Evolutionary conservation across 163 green algal species (phyloP), one percentile per base, ranked within the genome.

Genomic region (Coccomyxa subellipsoidea): DNA sequence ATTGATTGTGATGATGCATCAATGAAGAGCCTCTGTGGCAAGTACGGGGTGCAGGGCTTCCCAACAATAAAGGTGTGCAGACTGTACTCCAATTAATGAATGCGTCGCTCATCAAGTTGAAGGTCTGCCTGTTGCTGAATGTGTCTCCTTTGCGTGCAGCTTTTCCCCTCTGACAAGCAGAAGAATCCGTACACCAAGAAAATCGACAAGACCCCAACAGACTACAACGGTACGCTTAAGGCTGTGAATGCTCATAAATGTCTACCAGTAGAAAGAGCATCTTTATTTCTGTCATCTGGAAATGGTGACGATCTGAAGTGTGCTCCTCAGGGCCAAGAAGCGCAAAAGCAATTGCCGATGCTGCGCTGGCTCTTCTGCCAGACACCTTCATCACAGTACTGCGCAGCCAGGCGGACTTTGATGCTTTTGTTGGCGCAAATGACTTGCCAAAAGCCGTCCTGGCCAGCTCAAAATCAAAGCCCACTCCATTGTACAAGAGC

Each of bases 41-140:
- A 66, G 70, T 83, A 87, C 37, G 36, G 35, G 8, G 76, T 91
- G 2, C 76, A 83, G 69, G 84, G 84, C 69, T 91, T 90, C 77
- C 88, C 88, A 10, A 89, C 86, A 1, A 40, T 91, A 34, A 91
- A 90, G 84, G 80, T 88, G 32, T 31, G n/a, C 38, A 29, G 23
- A 9, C 15, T 31, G 4, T 7, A 27, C 21, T 59, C 47, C 5
- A 1, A 59, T 18, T 7, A 59, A 59, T 59, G 2, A n/a, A n/a
- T n/a, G n/a, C n/a, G n/a, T n/a, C n/a, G n/a, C n/a, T n/a, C n/a
- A n/a, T n/a, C n/a, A n/a, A n/a, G n/a, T n/a, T n/a, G n/a, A n/a
- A n/a, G n/a, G n/a, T n/a, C n/a, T n/a, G n/a, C n/a, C n/a, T n/a
- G n/a, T n/a, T n/a, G n/a, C n/a, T n/a, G n/a, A n/a, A n/a, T n/a